These are phyloP conservation scores for Penicillium bialowiezense DNA, from an alignment of 495 filamentous ascomycete genomes.

Conservation along the genomic window DNA sequence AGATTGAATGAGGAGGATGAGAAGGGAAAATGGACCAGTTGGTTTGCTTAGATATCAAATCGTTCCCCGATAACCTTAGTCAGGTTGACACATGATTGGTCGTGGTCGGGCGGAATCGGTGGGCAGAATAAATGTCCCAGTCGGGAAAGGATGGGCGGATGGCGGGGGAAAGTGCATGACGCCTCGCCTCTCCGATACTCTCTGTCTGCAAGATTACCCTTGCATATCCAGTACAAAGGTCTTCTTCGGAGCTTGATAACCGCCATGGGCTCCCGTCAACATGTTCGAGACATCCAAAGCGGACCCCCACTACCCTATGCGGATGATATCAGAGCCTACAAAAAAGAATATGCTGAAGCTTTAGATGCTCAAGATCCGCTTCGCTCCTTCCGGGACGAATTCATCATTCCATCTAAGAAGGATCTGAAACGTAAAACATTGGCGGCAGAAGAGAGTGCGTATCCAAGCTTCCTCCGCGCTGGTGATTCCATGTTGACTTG, in stretches of 20 bases:
- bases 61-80: constrained; percentile 25
- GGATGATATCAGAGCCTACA: constrained; percentile 40
- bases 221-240: neutral
- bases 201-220: neutral
- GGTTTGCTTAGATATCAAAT: constrained; percentile 14
- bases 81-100: constrained; percentile 36
- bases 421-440: constrained; percentile 70
- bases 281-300: constrained; percentile 26
- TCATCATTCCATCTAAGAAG: constrained; percentile 77
- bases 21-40: neutral
- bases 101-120: constrained; percentile 14
- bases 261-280: constrained; percentile 30
- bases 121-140: constrained; percentile 28
- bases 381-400: constrained; percentile 66
- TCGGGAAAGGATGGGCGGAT: constrained; percentile 17
- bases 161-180: constrained; percentile 6
- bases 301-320: constrained; percentile 33
- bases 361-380: constrained; percentile 72
- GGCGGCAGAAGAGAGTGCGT: constrained; percentile 35
- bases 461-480: neutral
- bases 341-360: constrained; percentile 55
- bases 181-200: neutral
- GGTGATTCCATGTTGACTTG: neutral
- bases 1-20: constrained; percentile 2
- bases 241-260: neutral